Percentiles rank a stretch among this genome's conserved stretches.
Evolutionary conservation across 208 protist genomes (phyloP).

Genomic region (Trypanosomatidae sp.): DNA sequence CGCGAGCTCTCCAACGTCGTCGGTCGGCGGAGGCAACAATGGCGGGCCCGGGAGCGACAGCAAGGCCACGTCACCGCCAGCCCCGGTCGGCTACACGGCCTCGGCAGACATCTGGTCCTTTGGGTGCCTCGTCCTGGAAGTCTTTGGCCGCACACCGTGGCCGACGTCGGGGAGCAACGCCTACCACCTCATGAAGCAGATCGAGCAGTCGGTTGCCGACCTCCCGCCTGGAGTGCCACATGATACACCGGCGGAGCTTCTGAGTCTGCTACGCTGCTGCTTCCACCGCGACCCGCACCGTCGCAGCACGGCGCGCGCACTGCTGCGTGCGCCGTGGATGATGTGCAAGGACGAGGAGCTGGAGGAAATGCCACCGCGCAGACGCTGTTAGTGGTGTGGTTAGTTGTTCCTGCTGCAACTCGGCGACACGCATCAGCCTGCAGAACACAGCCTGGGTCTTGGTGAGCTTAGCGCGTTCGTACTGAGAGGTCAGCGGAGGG

Average conservation of each 20-base stretch:
- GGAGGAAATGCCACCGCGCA: constrained; percentile 47
- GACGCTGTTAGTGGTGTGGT: not conserved
- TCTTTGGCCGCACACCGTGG: constrained; percentile 79
- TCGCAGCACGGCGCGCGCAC: constrained; percentile 52
- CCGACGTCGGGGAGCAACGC: constrained; percentile 30
- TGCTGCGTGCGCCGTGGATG: constrained; percentile 73
- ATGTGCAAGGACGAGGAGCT: constrained; percentile 58
- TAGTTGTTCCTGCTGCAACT: not conserved
- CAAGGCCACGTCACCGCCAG: not conserved
- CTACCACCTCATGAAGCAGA: constrained; percentile 72
- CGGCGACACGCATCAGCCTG: not conserved
- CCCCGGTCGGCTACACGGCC: constrained; percentile 49
- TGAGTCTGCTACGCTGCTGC: constrained; percentile 54
- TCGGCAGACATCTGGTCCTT: constrained; percentile 86
- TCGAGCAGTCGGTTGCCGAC: constrained; percentile 48
- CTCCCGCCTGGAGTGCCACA: constrained; percentile 75
- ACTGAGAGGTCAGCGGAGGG: not conserved
- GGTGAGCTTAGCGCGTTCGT: not conserved
- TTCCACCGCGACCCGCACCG: constrained; percentile 56
- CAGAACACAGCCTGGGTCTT: not conserved
- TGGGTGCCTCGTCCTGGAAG: constrained; percentile 80
- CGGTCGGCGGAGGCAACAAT: not conserved
- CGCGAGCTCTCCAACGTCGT: constrained; percentile 1
- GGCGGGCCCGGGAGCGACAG: not conserved
- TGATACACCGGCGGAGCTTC: constrained; percentile 35